Percentiles rank a stretch among this genome's conserved stretches.
phyloP scores from a whole-genome alignment of 495 filamentous ascomycete genomes.

The Mycothermus thermophilus region DNA sequence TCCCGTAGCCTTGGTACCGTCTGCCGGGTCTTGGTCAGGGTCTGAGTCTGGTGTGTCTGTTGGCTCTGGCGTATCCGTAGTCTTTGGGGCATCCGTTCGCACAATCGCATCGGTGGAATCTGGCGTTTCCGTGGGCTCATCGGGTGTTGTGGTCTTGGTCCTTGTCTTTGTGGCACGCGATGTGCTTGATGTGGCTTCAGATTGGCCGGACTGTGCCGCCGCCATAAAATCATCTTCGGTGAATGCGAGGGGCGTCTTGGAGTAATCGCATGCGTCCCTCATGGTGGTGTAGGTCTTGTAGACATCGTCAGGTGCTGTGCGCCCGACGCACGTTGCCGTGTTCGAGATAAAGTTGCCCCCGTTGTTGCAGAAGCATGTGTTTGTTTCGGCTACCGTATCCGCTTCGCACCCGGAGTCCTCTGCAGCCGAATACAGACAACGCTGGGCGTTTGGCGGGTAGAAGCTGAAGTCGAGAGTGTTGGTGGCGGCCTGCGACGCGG shows the following conservation, averaged over 20 bases:
- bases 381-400: slow-evolving; percentile 20
- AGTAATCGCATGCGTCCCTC: slow-evolving; percentile 14
- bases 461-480: slow-evolving; percentile 26
- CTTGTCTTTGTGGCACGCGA: neutral
- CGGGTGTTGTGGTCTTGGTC: neutral
- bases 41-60: too few relatives aligned
- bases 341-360: slow-evolving; percentile 30
- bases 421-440: slow-evolving; percentile 25
- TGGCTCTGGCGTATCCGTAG: too few relatives aligned
- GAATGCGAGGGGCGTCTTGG: slow-evolving; percentile 18
- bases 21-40: too few relatives aligned
- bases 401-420: slow-evolving; percentile 19
- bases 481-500: slow-evolving; percentile 10
- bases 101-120: too few relatives aligned
- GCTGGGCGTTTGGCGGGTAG: slow-evolving; percentile 27
- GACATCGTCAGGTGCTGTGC: slow-evolving; percentile 17
- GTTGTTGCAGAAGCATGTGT: slow-evolving; percentile 32
- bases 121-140: too few relatives aligned
- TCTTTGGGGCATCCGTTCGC: too few relatives aligned
- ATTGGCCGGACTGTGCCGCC: too few relatives aligned
- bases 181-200: slow-evolving; percentile 2
- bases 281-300: slow-evolving; percentile 24
- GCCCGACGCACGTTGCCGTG: slow-evolving; percentile 28
- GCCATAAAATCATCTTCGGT: slow-evolving; percentile 20
- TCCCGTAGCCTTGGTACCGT: too few relatives aligned